A percentile compares a stretch with the other conserved stretches of the same genome.
Evolutionary conservation across 306 rosid genomes (phyloP).

Genomic region (Dicorynia guianensis): DNA sequence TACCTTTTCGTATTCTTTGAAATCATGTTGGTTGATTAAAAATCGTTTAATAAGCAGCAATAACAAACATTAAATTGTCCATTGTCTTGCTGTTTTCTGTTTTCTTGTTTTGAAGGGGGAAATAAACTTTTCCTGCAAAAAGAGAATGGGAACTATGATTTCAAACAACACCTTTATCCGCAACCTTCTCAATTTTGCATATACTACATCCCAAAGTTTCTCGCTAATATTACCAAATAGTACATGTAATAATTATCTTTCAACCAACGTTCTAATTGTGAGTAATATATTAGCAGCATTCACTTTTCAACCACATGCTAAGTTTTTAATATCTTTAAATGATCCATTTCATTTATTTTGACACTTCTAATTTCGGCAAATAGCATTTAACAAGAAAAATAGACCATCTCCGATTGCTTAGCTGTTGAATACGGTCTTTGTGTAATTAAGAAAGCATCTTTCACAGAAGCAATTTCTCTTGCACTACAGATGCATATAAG

Average conservation of each 20-base stretch:
- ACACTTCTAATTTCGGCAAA: neutral
- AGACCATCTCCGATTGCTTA: neutral
- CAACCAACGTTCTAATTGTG: neutral
- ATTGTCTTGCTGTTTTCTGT: neutral
- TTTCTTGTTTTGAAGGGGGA: neutral
- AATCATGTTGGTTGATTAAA: neutral
- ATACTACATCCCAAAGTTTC: neutral
- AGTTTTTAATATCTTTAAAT: neutral
- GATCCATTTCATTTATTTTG: neutral
- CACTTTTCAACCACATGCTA: neutral
- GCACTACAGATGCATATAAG: neutral
- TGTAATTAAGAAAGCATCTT: neutral
- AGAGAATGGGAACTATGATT: neutral
- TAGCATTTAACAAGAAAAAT: neutral
- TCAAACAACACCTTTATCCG: neutral
- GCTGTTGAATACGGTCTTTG: neutral
- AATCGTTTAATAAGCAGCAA: neutral
- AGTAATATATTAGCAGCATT: neutral
- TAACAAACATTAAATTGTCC: neutral
- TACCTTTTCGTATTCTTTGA: neutral
- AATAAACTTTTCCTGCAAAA: neutral
- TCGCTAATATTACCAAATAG: neutral
- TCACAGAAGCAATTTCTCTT: neutral
- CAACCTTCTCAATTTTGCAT: neutral
- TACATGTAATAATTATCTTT: neutral